These are phyloP conservation scores for Aechmea fasciata DNA, from an alignment of 176 grass and related monocot genomes.

Conservation along the genomic window DNA sequence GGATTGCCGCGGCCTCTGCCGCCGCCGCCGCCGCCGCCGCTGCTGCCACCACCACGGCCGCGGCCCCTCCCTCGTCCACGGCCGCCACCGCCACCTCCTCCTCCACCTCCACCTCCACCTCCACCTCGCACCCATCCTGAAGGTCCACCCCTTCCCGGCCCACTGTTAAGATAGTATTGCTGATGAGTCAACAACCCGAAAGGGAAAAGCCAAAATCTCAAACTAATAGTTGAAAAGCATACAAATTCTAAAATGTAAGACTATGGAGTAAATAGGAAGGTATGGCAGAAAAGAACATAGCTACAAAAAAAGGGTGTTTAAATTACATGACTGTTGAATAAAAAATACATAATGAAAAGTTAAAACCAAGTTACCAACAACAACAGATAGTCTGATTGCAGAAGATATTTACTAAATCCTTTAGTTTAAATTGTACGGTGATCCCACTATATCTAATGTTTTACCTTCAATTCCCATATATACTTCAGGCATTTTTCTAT, in stretches of 20 bases:
- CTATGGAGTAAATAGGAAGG: too few species aligned
- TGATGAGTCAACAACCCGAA: not conserved
- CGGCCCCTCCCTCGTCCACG: slow-evolving; percentile 4
- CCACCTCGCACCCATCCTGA: slow-evolving; percentile 20
- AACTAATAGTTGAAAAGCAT: not conserved
- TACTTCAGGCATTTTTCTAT: not conserved
- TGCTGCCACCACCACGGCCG: slow-evolving; percentile 5
- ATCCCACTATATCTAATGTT: not conserved
- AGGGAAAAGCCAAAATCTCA: too few species aligned
- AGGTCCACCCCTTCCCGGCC: slow-evolving; percentile 12
- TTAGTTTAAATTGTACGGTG: not conserved
- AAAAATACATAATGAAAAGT: not conserved
- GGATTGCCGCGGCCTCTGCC: slow-evolving; percentile 6
- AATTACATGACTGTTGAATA: not conserved
- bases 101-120: slow-evolving; percentile 7
- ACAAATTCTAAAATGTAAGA: not conserved
- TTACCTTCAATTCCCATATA: not conserved
- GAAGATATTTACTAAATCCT: not conserved
- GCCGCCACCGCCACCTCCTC: slow-evolving; percentile 5
- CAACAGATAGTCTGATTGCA: not conserved
- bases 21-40: not conserved
- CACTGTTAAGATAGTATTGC: not conserved
- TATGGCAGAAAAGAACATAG: not conserved
- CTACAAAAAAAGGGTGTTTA: not conserved
- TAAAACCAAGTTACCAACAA: not conserved